Evolutionary conservation across 2,329 filamentous ascomycete genomes (phyloP).

Genomic region (Colletotrichum sp.): DNA sequence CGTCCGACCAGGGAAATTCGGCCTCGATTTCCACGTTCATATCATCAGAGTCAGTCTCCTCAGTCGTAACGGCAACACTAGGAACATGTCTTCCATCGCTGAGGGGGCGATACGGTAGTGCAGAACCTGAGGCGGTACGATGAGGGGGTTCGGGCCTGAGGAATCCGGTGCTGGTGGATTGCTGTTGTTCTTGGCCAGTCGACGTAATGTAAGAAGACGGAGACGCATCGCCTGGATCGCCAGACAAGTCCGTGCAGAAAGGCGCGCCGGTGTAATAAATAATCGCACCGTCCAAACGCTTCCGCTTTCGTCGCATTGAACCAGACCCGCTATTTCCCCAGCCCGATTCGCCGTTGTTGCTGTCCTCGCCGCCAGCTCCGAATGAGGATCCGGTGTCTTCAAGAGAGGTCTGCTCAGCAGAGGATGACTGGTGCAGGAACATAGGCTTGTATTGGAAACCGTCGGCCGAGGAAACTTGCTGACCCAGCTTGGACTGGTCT

Average conservation of each 20-base stretch:
- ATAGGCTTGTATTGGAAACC: constrained; percentile 70
- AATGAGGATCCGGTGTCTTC: constrained; percentile 57
- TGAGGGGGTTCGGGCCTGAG: constrained; percentile 22
- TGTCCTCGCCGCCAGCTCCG: constrained; percentile 47
- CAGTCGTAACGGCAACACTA: background rate
- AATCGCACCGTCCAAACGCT: constrained; percentile 72
- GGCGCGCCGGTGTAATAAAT: constrained; percentile 83
- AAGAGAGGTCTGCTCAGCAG: constrained; percentile 50
- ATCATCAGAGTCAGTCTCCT: constrained; percentile 34
- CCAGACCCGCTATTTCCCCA: constrained; percentile 54
- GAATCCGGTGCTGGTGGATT: constrained; percentile 24
- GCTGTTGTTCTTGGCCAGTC: constrained; percentile 41
- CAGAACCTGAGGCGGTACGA: constrained; percentile 57
- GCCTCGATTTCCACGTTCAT: constrained; percentile 41
- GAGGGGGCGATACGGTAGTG: constrained; percentile 53
- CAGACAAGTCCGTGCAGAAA: constrained; percentile 82
- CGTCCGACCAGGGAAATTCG: constrained; percentile 52
- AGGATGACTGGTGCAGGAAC: constrained; percentile 57
- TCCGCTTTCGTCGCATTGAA: constrained; percentile 53
- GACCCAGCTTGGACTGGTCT: constrained; percentile 41
- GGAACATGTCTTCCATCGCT: constrained; percentile 38
- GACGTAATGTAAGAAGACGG: constrained; percentile 54
- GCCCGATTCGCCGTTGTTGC: constrained; percentile 51
- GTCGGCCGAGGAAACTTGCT: constrained; percentile 42
- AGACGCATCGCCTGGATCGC: constrained; percentile 60